A percentile compares a stretch with the other conserved stretches of the same genome.
phyloP scores from a whole-genome alignment of 2,329 filamentous ascomycete species.

The Helotiales sp. region DNA sequence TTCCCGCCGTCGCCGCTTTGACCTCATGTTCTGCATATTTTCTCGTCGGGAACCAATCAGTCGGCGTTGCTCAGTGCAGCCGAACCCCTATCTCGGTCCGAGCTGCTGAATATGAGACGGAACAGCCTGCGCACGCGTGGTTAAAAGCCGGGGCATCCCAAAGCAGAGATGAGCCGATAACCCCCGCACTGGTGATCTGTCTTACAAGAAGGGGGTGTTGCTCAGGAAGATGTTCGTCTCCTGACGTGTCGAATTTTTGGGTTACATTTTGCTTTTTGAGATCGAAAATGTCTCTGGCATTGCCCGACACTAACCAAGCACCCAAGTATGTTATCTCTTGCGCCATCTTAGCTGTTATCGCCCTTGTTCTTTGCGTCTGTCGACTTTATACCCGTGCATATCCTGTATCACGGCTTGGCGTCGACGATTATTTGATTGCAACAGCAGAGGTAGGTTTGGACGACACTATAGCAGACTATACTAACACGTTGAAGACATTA shows the following conservation, averaged over 20 bases:
- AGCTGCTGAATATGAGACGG: not conserved
- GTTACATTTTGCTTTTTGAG: too few relatives aligned
- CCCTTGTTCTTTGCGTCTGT: constrained; percentile 9
- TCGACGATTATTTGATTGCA: constrained; percentile 17
- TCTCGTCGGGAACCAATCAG: not conserved
- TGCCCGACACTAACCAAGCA: constrained; percentile 10
- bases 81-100: not conserved
- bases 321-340: constrained; percentile 9
- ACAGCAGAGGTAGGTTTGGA: constrained; percentile 2
- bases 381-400: constrained; percentile 10
- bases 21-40: not conserved
- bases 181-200: too few relatives aligned
- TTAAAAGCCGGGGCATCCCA: not conserved
- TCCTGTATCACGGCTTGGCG: constrained; percentile 1
- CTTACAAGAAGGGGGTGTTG: not conserved
- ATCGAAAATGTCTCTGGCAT: not conserved
- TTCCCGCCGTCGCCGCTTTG: not conserved
- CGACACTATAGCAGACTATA: not conserved
- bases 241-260: too few relatives aligned
- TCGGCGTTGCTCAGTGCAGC: not conserved
- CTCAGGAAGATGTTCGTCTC: not conserved
- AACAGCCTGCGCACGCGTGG: not conserved
- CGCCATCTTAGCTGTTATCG: constrained; percentile 10
- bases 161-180: not conserved
- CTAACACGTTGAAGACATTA: constrained; percentile 2